These are phyloP conservation scores for Euphrasia confusa DNA, from an alignment of 257 asterid genomes.

Conservation along the genomic window DNA sequence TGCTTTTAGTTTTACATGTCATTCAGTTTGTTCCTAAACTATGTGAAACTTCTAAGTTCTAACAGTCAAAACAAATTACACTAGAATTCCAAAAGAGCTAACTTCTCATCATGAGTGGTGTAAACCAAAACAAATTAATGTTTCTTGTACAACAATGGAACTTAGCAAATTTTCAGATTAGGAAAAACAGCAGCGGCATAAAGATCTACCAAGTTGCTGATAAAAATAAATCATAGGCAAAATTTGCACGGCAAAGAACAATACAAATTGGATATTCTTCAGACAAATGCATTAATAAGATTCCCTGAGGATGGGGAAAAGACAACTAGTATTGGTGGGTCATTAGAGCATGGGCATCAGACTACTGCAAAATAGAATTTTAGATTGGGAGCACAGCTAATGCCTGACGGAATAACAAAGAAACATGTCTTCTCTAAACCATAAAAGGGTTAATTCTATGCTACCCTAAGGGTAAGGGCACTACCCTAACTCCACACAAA, in stretches of 20 bases:
- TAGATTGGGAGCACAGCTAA: neutral
- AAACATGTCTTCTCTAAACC: neutral
- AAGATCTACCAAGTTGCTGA: neutral
- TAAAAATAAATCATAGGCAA: neutral
- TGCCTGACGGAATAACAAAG: neutral
- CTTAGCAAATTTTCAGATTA: conserved; percentile 7
- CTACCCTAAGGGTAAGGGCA: no score
- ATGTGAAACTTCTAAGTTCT: no score
- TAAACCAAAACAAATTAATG: no score
- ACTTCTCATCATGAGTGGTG: no score
- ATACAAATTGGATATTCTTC: neutral
- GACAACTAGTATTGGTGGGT: neutral
- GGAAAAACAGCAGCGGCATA: neutral
- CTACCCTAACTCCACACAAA: no score
- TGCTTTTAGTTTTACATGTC: no score
- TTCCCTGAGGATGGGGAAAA: neutral
- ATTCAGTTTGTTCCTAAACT: no score
- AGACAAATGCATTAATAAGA: neutral
- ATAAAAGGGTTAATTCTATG: no score
- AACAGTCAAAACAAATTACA: no score
- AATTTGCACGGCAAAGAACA: neutral
- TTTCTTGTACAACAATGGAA: no score
- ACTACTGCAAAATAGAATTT: neutral
- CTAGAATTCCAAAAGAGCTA: no score
- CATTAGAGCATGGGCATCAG: neutral